These are phyloP conservation scores for Metschnikowia drakensbergensis DNA, from an alignment of 805 yeast species.

Conservation along the genomic window DNA sequence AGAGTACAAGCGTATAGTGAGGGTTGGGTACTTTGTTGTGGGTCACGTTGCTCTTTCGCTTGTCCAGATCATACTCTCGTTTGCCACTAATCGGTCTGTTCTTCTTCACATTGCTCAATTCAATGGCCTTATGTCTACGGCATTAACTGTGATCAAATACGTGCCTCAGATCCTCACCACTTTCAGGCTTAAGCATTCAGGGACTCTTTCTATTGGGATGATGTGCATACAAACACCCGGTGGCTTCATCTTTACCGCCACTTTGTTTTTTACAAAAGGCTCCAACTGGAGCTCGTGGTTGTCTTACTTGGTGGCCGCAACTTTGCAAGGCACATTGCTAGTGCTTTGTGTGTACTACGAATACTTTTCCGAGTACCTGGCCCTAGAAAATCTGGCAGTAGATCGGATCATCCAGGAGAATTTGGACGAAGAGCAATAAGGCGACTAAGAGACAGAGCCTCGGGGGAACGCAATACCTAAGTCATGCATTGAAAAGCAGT, in stretches of 20 bases:
- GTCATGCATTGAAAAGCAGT: no score
- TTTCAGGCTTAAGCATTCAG: slow-evolving; percentile 64
- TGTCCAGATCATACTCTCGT: slow-evolving; percentile 33
- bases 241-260: slow-evolving; percentile 75
- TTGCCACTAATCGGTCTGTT: slow-evolving; percentile 20
- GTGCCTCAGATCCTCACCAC: slow-evolving; percentile 79
- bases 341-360: slow-evolving; percentile 55
- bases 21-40: slow-evolving; percentile 40
- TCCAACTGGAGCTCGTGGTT: slow-evolving; percentile 86
- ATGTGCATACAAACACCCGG: slow-evolving; percentile 90
- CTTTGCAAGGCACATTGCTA: slow-evolving; percentile 59
- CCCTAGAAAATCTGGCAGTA: slow-evolving; percentile 9
- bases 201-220: slow-evolving; percentile 74
- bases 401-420: slow-evolving; percentile 14
- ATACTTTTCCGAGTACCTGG: slow-evolving; percentile 11
- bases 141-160: slow-evolving; percentile 65
- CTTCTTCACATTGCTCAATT: slow-evolving; percentile 46
- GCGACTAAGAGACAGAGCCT: not conserved
- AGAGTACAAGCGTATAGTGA: slow-evolving; percentile 41
- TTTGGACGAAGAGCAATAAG: not conserved
- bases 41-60: slow-evolving; percentile 34
- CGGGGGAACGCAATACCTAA: no score
- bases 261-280: slow-evolving; percentile 66
- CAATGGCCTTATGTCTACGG: slow-evolving; percentile 63
- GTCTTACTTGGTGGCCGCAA: slow-evolving; percentile 70